These are phyloP conservation scores for Toxicodendron radicans DNA, from an alignment of 345 rosid species.

Conservation along the genomic window DNA sequence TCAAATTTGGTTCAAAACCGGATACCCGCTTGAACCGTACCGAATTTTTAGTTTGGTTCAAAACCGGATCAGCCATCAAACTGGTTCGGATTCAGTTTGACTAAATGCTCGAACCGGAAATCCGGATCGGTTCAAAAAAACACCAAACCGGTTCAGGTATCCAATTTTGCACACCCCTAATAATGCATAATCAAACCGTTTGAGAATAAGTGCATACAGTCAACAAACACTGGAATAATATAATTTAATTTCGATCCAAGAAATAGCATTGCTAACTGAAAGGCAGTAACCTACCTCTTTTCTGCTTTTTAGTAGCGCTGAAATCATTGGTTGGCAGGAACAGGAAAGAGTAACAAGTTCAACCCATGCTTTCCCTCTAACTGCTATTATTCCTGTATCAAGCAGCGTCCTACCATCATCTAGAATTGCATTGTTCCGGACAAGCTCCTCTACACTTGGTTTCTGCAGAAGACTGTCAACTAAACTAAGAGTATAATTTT, in stretches of 20 bases:
- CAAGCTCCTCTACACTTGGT: slow-evolving; percentile 73
- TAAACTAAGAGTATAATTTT: slow-evolving; percentile 47
- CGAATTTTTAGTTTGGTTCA: too few species aligned
- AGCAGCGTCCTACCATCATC: slow-evolving; percentile 92
- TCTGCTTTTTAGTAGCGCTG: slow-evolving; percentile 57
- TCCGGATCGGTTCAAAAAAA: too few species aligned
- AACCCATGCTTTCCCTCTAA: slow-evolving; percentile 87
- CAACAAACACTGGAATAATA: background rate
- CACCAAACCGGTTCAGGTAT: too few species aligned
- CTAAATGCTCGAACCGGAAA: too few species aligned
- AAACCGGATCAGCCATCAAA: too few species aligned
- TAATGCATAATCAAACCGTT: background rate
- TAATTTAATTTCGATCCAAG: background rate
- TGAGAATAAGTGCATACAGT: background rate
- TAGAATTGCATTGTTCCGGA: slow-evolving; percentile 65
- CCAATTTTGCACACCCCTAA: too few species aligned
- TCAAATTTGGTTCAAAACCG: too few species aligned
- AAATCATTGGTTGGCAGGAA: slow-evolving; percentile 71
- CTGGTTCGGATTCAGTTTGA: too few species aligned
- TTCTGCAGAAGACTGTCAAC: slow-evolving; percentile 92
- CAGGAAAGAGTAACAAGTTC: slow-evolving; percentile 77
- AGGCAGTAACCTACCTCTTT: slow-evolving; percentile 59
- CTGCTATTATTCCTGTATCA: slow-evolving; percentile 92
- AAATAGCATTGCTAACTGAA: background rate
- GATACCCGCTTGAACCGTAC: too few species aligned